These are phyloP conservation scores for Helicostylum pulchrum DNA, from an alignment of 192 early-diverging fungal genomes.

Conservation along the genomic window DNA sequence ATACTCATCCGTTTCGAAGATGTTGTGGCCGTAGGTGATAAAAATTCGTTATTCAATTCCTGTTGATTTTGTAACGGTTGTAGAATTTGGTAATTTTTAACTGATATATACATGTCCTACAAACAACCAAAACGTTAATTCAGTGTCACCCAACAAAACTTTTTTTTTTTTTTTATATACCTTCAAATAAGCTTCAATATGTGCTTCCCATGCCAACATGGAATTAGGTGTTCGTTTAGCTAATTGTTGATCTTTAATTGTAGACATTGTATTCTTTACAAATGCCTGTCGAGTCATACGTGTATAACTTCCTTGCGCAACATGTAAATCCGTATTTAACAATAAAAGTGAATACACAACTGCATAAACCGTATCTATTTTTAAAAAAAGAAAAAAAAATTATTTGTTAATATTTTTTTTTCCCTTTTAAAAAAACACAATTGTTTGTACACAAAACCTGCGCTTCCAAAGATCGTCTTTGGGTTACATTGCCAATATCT, in stretches of 20 bases:
- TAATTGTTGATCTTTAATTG: slow-evolving; percentile 36
- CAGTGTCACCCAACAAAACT: background rate
- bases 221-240: background rate
- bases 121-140: background rate
- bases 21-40: background rate
- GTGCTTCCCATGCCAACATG: slow-evolving; percentile 46
- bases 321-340: slow-evolving; percentile 91
- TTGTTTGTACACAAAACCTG: slow-evolving; percentile 23
- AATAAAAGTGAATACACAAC: slow-evolving; percentile 83
- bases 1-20: slow-evolving; percentile 18
- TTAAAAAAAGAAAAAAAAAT: no score
- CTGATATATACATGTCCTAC: slow-evolving; percentile 55
- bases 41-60: background rate
- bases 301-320: slow-evolving; percentile 68
- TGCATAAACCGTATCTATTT: slow-evolving; percentile 60
- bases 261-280: slow-evolving; percentile 65
- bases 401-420: background rate
- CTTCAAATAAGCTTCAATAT: slow-evolving; percentile 54
- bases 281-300: slow-evolving; percentile 76
- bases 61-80: slow-evolving; percentile 29
- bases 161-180: slow-evolving; percentile 16
- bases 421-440: background rate
- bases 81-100: slow-evolving; percentile 59
- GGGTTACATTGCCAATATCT: slow-evolving; percentile 84
- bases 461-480: slow-evolving; percentile 45